Percentiles rank a stretch among this genome's conserved stretches.
Evolutionary conservation across 176 grass and related monocot genomes (phyloP).

Genomic region (Oryza nivara): DNA sequence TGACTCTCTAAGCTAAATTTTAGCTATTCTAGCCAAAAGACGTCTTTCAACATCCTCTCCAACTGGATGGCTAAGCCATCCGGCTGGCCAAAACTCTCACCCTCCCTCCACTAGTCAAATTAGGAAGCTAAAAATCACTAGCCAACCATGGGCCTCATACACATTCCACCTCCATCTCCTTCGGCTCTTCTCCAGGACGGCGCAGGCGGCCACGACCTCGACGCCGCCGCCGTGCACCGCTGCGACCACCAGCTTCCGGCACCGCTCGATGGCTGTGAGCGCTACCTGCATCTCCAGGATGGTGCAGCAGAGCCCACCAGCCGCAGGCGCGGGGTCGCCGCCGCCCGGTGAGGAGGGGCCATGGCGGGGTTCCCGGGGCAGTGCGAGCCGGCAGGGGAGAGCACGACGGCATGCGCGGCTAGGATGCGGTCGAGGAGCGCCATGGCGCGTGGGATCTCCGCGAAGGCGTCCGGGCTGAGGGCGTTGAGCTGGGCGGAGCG

Average conservation of each 20-base stretch:
- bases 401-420: constrained; percentile 60
- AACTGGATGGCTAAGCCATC: too few species aligned
- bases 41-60: too few species aligned
- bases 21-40: too few species aligned
- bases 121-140: too few species aligned
- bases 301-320: constrained; percentile 52
- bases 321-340: constrained; percentile 16
- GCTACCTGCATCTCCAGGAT: constrained; percentile 66
- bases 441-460: constrained; percentile 79
- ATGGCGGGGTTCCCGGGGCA: constrained; percentile 57
- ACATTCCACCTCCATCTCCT: too few species aligned
- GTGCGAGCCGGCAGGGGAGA: constrained; percentile 62
- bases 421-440: constrained; percentile 73
- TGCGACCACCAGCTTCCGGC: constrained; percentile 71
- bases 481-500: constrained; percentile 79
- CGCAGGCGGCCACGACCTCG: constrained; percentile 66
- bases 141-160: too few species aligned
- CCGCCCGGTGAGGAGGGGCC: background rate
- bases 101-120: too few species aligned
- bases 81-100: too few species aligned
- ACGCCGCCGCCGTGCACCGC: constrained; percentile 75
- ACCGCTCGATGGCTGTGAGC: constrained; percentile 66
- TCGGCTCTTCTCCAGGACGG: too few species aligned
- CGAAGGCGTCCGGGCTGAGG: constrained; percentile 66
- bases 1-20: too few species aligned